phyloP scores from a whole-genome alignment of 1,284 basidiomycete species.

The Hemileia vastatrix region DNA sequence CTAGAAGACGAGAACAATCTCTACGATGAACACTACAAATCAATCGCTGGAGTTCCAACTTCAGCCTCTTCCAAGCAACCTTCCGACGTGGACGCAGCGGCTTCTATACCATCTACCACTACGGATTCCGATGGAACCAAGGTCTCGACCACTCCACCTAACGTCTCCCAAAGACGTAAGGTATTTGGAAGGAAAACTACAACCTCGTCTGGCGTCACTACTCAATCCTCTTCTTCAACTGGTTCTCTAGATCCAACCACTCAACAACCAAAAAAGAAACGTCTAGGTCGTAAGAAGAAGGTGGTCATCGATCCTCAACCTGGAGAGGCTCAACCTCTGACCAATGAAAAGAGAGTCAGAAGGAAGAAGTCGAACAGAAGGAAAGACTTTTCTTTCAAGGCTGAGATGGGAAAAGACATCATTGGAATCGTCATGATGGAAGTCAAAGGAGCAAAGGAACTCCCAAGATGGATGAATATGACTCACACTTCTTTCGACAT shows the following conservation, averaged over 20 bases:
- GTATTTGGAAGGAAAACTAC: no score
- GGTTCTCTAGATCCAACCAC: no score
- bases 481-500: conserved; percentile 81
- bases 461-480: conserved; percentile 81
- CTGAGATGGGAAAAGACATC: conserved; percentile 58
- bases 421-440: conserved; percentile 85
- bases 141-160: conserved; percentile 1
- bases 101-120: conserved; percentile 21
- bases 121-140: conserved; percentile 6
- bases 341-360: not conserved
- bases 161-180: no score
- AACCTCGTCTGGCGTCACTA: no score
- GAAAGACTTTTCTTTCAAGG: conserved; percentile 58
- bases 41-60: conserved; percentile 25
- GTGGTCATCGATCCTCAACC: no score
- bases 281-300: no score
- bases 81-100: conserved; percentile 1
- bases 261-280: no score
- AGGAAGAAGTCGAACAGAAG: no score
- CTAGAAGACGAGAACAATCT: conserved; percentile 18
- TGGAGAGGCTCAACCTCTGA: no score
- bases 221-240: no score
- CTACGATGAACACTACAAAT: conserved; percentile 25
- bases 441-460: conserved; percentile 61
- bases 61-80: no score